Evolutionary conservation across 1,139 yeast species (phyloP).

Genomic region (Hyphopichia burtonii): DNA sequence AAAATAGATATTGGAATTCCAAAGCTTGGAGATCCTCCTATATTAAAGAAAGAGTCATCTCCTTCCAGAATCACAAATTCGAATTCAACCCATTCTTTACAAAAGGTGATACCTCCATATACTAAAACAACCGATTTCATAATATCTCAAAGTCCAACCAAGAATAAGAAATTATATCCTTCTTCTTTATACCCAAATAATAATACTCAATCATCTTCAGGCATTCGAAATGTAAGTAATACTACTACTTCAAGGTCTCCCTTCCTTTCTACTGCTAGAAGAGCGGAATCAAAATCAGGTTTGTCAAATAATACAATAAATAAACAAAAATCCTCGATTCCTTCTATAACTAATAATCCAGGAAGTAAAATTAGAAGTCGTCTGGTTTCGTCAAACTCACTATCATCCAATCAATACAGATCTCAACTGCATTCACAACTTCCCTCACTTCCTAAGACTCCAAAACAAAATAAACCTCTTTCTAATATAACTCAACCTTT

Average conservation of each 20-base stretch:
- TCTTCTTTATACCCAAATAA: slow-evolving; percentile 17
- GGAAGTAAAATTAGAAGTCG: not conserved
- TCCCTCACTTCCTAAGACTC: not conserved
- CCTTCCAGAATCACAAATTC: not conserved
- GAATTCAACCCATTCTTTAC: not conserved
- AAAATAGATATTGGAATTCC: slow-evolving; percentile 19
- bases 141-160: slow-evolving; percentile 1
- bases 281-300: slow-evolving; percentile 14
- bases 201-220: slow-evolving; percentile 1
- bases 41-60: not conserved
- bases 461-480: not conserved
- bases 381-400: not conserved
- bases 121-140: not conserved
- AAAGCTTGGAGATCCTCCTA: slow-evolving; percentile 1
- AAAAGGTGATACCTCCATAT: not conserved
- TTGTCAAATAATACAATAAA: not conserved
- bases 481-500: not conserved
- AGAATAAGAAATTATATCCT: slow-evolving; percentile 22
- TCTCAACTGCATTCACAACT: not conserved
- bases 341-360: not conserved
- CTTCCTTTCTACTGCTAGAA: slow-evolving; percentile 17
- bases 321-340: not conserved
- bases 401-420: not conserved
- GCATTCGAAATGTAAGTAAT: not conserved
- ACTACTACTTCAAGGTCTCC: slow-evolving; percentile 9